A percentile compares a stretch with the other conserved stretches of the same genome.
Conservation (phyloP, 2,329 filamentous ascomycete genomes). For the Xylaria sp. region DNA sequence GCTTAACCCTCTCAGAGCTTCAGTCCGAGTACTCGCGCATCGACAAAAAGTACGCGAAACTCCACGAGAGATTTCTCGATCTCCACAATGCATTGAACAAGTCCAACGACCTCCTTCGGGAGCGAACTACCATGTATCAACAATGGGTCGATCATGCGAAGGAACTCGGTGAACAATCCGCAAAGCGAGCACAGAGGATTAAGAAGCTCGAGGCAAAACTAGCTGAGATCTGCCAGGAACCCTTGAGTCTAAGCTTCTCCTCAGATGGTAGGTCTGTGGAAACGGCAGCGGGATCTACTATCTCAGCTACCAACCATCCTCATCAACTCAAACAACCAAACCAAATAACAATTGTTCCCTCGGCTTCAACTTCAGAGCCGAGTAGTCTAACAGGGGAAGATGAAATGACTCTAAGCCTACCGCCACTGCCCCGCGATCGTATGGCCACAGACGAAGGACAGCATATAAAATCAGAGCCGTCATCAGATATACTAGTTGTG, state of each 20-base stretch:
- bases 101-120: slow-evolving; percentile 47
- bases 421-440: slow-evolving; percentile 37
- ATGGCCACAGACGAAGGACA: neutral
- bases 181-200: slow-evolving; percentile 45
- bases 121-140: slow-evolving; percentile 50
- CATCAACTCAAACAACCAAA: neutral
- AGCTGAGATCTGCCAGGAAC: slow-evolving; percentile 25
- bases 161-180: slow-evolving; percentile 44
- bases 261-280: slow-evolving; percentile 28
- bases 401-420: slow-evolving; percentile 34
- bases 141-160: slow-evolving; percentile 54
- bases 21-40: slow-evolving; percentile 46
- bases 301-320: neutral
- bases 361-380: neutral
- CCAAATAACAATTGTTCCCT: neutral
- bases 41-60: slow-evolving; percentile 47
- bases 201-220: slow-evolving; percentile 49
- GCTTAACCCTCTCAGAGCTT: slow-evolving; percentile 30
- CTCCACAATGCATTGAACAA: slow-evolving; percentile 35
- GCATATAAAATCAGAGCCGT: slow-evolving; percentile 57
- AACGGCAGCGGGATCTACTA: slow-evolving; percentile 6
- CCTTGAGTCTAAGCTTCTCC: slow-evolving; percentile 32
- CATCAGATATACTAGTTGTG: slow-evolving; percentile 58
- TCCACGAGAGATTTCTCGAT: slow-evolving; percentile 40
- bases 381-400: neutral